Base-by-base conservation (phyloP, 768 basidiomycete species). In the Piloderma croceum region DNA sequence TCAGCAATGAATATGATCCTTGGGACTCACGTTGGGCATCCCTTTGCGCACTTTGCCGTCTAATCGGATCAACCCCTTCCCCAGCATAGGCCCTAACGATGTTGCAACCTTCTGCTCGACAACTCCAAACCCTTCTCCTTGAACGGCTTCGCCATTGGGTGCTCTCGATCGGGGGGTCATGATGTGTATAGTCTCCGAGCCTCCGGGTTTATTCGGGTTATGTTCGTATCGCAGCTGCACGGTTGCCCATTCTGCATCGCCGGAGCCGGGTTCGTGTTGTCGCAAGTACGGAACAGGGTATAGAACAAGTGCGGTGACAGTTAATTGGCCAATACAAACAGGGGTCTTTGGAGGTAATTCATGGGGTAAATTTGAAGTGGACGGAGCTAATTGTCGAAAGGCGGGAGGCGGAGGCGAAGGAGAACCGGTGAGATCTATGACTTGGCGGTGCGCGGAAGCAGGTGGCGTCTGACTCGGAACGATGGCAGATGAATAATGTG, bases 61-160 rank as follows among this genome's bases (percentile, higher is more conserved):
- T 40, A 90, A 63, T 33, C 85, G 74, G 51, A 90, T 87, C 38
- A 90, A 69, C 38, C 88, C 88, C 50, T 84, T 87, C 12, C 83
- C 82, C 38, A 93, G 66, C 81, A 93, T 83, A 6, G 86, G 86
- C 0, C 86, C 89, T 21, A 93, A 65, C 32, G 77, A 66, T 24
- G 77, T 78, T 5, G 88, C 87, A 22, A 87, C 83, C 53, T 83
- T 89, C 59, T 90, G 88, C 55, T 92, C 90, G 22, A 92, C 76
- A 15, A 93, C 82, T 5, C 74, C 90, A 49, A 93, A 93, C 11
- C 67, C 68, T 37, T 91, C 86, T 2, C 80, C 80, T 5, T 68
- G 56, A 3, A 68, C 54, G 19, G 64, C 55, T 44, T 85, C 81
- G 13, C 83, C 83, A 25, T 68, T 65, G 2, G 67, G 60, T 20